Evolutionary conservation across 306 rosid species (phyloP), one percentile per base, ranked within the genome.

Genomic region (Dicorynia guianensis): DNA sequence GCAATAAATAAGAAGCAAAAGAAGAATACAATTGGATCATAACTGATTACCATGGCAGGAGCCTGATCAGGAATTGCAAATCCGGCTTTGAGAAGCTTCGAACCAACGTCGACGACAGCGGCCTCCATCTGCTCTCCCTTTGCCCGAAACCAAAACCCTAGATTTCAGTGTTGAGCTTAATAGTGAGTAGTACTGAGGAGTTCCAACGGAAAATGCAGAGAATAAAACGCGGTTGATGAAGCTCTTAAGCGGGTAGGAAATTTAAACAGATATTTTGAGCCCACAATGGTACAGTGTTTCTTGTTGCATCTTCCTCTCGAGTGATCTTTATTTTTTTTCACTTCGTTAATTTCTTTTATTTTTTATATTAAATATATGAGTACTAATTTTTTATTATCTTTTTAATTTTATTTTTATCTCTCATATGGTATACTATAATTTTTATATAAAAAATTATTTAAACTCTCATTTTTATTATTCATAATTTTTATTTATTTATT

Each of bases 11-110:
- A 13, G 54, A 70, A 58, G 38, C 0, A 62, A 69, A 55, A 20
- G 38, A 19, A 15, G 69, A 59, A 52, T 49, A 10, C 4, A 47
- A 5, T n/a, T 10, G 11, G 43, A 14, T 47, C 12, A 20, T 20
- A 17, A 50, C 8, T 59, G 12, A 69, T 35, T 76, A 94, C 98
- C 97, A 94, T 74, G 38, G 93, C 81, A 11, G 98, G 98, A 80
- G 96, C 74, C 73, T 94, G 98, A 82, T 94, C 98, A 54, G 98
- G 98, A 74, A 94, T 83, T 63, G 98, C 96, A 15, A 93, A 92
- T 66, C 97, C 98, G 1, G 98, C 98, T 81, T 94, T 94, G 82
- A 94, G 93, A 71, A 91, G 90, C 79, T 80, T 91, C 57, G 97
- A 88, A 67, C 98, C 98, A 10, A 85, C 82, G 76, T 94, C 98